Percentiles rank a stretch among this genome's conserved stretches.
Conservation (phyloP, 805 yeast species). For the Saturnispora halmiae region DNA sequence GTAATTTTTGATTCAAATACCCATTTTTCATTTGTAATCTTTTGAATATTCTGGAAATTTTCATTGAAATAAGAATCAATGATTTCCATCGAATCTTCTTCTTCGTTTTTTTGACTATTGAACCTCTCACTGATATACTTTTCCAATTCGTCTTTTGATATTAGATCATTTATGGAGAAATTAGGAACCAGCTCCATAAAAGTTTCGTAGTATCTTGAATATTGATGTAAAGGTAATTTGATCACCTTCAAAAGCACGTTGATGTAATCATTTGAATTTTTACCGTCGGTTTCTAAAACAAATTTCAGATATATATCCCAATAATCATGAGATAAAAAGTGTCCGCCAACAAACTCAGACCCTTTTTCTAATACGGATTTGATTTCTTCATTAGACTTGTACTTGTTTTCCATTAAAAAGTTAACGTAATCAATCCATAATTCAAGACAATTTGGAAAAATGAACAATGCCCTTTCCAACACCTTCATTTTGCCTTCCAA, state of each 20-base stretch:
- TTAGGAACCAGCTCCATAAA: conserved; percentile 33
- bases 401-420: conserved; percentile 38
- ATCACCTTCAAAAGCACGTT: conserved; percentile 38
- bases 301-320: conserved; percentile 76
- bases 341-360: conserved; percentile 45
- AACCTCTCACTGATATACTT: conserved; percentile 17
- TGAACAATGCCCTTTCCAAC: conserved; percentile 36
- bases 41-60: conserved; percentile 40
- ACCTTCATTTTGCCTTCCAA: conserved; percentile 39
- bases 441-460: conserved; percentile 51
- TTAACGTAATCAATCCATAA: conserved; percentile 61
- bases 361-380: conserved; percentile 42
- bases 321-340: conserved; percentile 67
- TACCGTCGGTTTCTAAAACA: conserved; percentile 33
- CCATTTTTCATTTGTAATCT: conserved; percentile 55
- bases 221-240: conserved; percentile 72
- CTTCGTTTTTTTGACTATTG: conserved; percentile 11
- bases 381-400: conserved; percentile 27
- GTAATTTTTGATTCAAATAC: conserved; percentile 56
- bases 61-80: conserved; percentile 30
- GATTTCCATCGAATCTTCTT: not conserved
- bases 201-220: conserved; percentile 62
- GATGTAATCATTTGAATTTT: conserved; percentile 31
- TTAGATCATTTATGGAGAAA: conserved; percentile 28
- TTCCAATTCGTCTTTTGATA: conserved; percentile 23